Base-by-base conservation (phyloP, 2,329 filamentous ascomycete genomes). In the Coleophoma cylindrospora region DNA sequence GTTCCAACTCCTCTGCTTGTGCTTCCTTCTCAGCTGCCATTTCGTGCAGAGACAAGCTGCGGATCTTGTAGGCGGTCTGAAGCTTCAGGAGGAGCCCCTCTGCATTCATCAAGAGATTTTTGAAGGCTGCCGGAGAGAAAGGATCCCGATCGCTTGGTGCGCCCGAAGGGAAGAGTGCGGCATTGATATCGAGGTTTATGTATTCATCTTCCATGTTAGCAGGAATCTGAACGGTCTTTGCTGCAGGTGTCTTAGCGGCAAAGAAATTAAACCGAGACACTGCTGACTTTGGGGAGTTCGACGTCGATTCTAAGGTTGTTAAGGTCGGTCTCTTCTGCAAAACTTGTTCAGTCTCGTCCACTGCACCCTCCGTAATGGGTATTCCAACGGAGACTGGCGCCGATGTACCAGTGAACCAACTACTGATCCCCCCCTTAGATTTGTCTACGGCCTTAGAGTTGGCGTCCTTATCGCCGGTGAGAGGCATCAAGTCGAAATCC, bases 71-170 rank as follows among this genome's bases (percentile, higher is more conserved):
- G 32, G 81, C 81, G 11, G 65, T 67, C 58, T 85, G 83, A 56
- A 84, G 76, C 60, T 71, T 76, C 19, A 68, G 69, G 21, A 86
- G 63, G 4, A 84, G 66, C 4, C 77, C 76, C 4, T 70, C 68
- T 3, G 83, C 82, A 50, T 80, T 81, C 54, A 69, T 66, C 51
- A 80, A 78, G n/a, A 84, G 70, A 60, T 80, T 83, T 61, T 81
- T 82, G 66, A 76, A 85, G 10, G 77, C 75, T 0, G 77, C 72
- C 0, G 80, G 80, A 1, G 80, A 82, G 62, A 82, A 81, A 1
- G 75, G 61, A 38, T 81, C 75, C 36, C 70, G 65, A 12, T 74
- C 70, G 0, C 60, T 56, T 1, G 75, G 68, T 0, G 68, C 59
- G 2, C 69, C 68, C 1, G 65, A 54, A 0, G 80, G 77, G 52